These are phyloP conservation scores for Rhodotorula sp. DNA, from an alignment of 1,284 basidiomycete genomes.

Conservation along the genomic window DNA sequence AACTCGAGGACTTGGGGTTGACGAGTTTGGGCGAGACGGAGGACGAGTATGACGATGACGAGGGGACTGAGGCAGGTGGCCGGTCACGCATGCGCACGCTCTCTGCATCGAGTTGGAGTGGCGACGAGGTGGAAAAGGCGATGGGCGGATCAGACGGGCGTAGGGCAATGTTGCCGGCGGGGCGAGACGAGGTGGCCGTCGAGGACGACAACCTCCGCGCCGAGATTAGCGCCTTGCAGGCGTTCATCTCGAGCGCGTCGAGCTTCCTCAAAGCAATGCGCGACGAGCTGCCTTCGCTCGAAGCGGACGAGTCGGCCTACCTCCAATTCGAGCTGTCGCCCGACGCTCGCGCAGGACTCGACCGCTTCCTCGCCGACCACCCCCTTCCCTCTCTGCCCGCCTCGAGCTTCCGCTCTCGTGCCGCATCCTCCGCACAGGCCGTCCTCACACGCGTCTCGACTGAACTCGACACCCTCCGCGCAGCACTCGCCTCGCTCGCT, in stretches of 20 bases:
- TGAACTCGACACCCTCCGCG: slow-evolving; percentile 21
- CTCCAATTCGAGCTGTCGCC: slow-evolving; percentile 30
- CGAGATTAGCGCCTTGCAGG: slow-evolving; percentile 28
- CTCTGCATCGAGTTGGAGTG: too few species aligned
- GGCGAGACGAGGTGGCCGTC: background rate
- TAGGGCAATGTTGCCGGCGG: background rate
- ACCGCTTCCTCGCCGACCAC: slow-evolving; percentile 38
- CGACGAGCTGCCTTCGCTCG: slow-evolving; percentile 29
- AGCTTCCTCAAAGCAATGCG: slow-evolving; percentile 33
- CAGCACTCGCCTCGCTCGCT: slow-evolving; percentile 13
- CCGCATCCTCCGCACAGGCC: slow-evolving; percentile 23
- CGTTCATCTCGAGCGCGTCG: slow-evolving; percentile 29
- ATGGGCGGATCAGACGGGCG: slow-evolving; percentile 8
- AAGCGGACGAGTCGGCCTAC: background rate
- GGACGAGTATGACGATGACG: slow-evolving; percentile 2
- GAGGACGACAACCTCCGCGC: slow-evolving; percentile 10
- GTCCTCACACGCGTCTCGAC: slow-evolving; percentile 21
- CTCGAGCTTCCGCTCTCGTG: slow-evolving; percentile 6
- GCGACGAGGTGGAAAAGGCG: too few species aligned
- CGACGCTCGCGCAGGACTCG: slow-evolving; percentile 32
- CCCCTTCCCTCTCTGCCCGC: slow-evolving; percentile 33
- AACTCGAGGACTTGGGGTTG: background rate
- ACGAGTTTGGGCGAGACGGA: background rate
- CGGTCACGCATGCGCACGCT: too few species aligned
- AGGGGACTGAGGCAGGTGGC: background rate